A percentile compares a stretch with the other conserved stretches of the same genome.
These are phyloP conservation scores for Lentinula guzmanii DNA, from an alignment of 768 basidiomycete genomes.

Conservation along the genomic window DNA sequence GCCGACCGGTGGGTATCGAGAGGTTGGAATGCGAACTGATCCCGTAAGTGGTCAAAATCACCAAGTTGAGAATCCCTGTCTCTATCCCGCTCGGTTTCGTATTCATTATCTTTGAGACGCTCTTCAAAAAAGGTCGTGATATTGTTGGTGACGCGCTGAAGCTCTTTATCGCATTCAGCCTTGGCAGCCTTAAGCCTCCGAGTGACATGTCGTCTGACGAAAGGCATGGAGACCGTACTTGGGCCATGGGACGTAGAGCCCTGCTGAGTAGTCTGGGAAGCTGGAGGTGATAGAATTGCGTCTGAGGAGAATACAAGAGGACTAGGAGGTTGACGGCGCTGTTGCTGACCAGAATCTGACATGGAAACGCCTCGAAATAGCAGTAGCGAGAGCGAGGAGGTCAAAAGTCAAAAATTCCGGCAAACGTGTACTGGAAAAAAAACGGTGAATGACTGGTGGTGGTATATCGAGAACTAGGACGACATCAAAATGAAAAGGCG, in stretches of 20 bases:
- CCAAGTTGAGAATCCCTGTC: conserved; percentile 55
- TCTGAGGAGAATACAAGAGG: conserved; percentile 78
- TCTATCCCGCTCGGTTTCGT: conserved; percentile 58
- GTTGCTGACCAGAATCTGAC: conserved; percentile 40
- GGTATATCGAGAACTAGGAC: conserved; percentile 6
- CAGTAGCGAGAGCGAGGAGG: conserved; percentile 1
- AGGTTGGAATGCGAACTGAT: conserved; percentile 55
- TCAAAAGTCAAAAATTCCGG: neutral
- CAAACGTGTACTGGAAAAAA: conserved; percentile 3
- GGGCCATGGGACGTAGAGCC: conserved; percentile 43
- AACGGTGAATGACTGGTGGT: conserved; percentile 8
- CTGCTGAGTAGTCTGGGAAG: conserved; percentile 36
- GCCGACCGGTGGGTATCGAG: conserved; percentile 45
- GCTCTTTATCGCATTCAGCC: conserved; percentile 93
- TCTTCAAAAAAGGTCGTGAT: conserved; percentile 96
- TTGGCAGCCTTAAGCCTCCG: conserved; percentile 92
- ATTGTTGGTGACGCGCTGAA: conserved; percentile 87
- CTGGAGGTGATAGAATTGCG: conserved; percentile 47
- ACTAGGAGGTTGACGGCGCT: conserved; percentile 64
- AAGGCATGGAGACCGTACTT: conserved; percentile 86
- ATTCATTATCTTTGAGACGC: conserved; percentile 71
- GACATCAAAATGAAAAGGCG: conserved; percentile 10
- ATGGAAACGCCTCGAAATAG: conserved; percentile 21
- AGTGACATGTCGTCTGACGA: conserved; percentile 89
- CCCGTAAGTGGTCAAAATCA: conserved; percentile 52